A percentile compares a stretch with the other conserved stretches of the same genome.
These are phyloP conservation scores for Skeletonema marinoi DNA, from an alignment of 108 stramenopile genomes.

Conservation along the genomic window DNA sequence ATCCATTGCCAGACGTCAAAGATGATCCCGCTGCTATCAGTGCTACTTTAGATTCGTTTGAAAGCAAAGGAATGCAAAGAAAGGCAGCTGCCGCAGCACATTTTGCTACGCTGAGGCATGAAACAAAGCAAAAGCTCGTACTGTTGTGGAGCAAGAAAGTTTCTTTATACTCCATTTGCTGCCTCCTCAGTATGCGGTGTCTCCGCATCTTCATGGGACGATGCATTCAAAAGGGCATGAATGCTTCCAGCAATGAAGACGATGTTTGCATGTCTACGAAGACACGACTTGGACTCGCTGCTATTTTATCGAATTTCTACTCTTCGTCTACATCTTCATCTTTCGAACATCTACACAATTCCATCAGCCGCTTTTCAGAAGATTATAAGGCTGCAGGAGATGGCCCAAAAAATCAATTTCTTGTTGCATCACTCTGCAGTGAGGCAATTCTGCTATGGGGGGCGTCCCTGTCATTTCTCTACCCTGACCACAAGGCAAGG, in stretches of 20 bases:
- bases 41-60: conserved; percentile 56
- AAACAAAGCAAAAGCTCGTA: conserved; percentile 51
- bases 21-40: conserved; percentile 28
- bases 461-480: conserved; percentile 61
- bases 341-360: conserved; percentile 21
- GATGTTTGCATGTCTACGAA: conserved; percentile 22
- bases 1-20: conserved; percentile 53
- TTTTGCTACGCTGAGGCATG: conserved; percentile 59
- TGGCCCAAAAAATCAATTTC: conserved; percentile 42
- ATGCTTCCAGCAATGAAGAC: background rate
- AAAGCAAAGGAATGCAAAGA: conserved; percentile 76
- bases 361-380: conserved; percentile 10
- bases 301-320: conserved; percentile 33
- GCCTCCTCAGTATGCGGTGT: conserved; percentile 44
- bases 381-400: conserved; percentile 11
- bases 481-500: conserved; percentile 50
- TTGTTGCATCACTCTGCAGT: conserved; percentile 49
- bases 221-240: conserved; percentile 19
- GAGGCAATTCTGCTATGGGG: conserved; percentile 68
- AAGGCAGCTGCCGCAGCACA: conserved; percentile 88
- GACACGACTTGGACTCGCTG: conserved; percentile 21
- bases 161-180: conserved; percentile 60
- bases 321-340: conserved; percentile 16
- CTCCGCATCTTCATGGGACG: conserved; percentile 59
- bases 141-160: conserved; percentile 64